A percentile compares a stretch with the other conserved stretches of the same genome.
Conservation (phyloP, 176 grass and related monocot genomes). For the Zizania latifolia region DNA sequence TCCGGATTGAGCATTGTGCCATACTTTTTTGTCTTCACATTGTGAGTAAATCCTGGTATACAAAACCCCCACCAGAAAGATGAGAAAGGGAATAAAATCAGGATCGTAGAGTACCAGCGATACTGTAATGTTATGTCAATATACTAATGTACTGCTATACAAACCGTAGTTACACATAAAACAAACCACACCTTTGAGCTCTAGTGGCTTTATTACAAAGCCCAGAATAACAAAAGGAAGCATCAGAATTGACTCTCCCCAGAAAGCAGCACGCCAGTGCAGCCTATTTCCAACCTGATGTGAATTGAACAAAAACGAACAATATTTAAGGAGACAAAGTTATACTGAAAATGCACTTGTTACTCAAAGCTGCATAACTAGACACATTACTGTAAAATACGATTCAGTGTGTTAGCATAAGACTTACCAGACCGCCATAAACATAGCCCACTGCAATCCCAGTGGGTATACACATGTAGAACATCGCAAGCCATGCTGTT, state of each 20-base stretch:
- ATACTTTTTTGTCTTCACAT: slow-evolving; percentile 29
- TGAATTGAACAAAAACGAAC: neutral
- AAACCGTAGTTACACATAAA: slow-evolving; percentile 15
- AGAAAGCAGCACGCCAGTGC: slow-evolving; percentile 96
- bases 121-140: neutral
- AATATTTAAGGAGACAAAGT: neutral
- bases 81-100: neutral
- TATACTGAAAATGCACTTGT: slow-evolving; percentile 10
- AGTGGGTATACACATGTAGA: slow-evolving; percentile 99
- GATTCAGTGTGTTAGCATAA: slow-evolving; percentile 34
- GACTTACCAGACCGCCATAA: slow-evolving; percentile 89
- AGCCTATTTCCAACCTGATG: slow-evolving; percentile 61
- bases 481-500: slow-evolving; percentile 92
- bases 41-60: slow-evolving; percentile 41
- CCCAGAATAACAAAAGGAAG: slow-evolving; percentile 98
- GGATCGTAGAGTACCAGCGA: neutral
- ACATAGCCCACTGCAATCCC: slow-evolving; percentile 96
- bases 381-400: slow-evolving; percentile 1
- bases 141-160: neutral
- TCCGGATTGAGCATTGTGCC: slow-evolving; percentile 24
- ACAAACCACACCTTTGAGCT: slow-evolving; percentile 67
- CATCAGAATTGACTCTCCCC: slow-evolving; percentile 96
- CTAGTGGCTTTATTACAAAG: slow-evolving; percentile 85
- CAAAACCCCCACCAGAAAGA: neutral
- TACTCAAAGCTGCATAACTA: neutral